Evolutionary conservation across 139 green algal genomes (phyloP).

Genomic region (Chlamydomonas sp.): DNA sequence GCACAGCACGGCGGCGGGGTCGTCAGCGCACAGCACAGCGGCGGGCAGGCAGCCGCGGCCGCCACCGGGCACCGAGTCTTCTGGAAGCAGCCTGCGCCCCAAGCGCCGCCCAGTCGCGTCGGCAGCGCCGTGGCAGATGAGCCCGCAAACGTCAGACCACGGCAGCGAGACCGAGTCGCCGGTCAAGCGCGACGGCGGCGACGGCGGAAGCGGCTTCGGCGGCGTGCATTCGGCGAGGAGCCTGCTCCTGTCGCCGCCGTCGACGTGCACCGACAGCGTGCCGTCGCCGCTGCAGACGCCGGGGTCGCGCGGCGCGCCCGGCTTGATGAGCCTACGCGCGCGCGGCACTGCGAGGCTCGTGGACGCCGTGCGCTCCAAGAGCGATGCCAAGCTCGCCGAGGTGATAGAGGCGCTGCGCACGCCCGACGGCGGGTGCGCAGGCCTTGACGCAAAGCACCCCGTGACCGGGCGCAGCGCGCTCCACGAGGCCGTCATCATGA

Average conservation of each 20-base stretch:
- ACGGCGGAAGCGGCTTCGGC: neutral
- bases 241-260: neutral
- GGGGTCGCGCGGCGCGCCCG: neutral
- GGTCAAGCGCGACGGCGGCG: neutral
- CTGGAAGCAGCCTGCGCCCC: no score
- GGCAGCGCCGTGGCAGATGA: no score
- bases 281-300: no score
- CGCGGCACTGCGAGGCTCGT: neutral
- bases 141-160: no score
- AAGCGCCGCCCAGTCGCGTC: no score
- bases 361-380: conserved; percentile 11
- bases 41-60: no score
- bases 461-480: conserved; percentile 33
- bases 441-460: conserved; percentile 30
- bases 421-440: conserved; percentile 1
- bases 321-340: neutral
- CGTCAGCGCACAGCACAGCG: no score
- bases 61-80: no score
- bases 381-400: conserved; percentile 2
- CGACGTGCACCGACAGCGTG: no score
- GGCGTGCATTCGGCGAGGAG: neutral
- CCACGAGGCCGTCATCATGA: conserved; percentile 40
- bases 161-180: neutral
- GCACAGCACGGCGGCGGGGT: no score
- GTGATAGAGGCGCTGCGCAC: neutral